These are phyloP conservation scores for Trapa bicornis DNA, from an alignment of 345 rosid genomes.

Conservation along the genomic window DNA sequence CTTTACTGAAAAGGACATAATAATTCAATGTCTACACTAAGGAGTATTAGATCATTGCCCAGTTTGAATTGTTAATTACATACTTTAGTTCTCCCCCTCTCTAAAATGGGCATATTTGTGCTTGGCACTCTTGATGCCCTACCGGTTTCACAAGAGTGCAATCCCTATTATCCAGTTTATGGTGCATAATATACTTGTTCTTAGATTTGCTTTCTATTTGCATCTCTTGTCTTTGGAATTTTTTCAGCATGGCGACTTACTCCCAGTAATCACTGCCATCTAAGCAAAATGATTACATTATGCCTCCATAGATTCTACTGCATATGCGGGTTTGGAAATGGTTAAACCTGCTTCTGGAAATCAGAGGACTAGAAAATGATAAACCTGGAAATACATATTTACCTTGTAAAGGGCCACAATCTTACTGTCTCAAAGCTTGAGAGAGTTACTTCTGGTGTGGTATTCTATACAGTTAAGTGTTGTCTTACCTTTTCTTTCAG, in stretches of 20 bases:
- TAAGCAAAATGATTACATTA: neutral
- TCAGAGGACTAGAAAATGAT: neutral
- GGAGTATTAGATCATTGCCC: neutral
- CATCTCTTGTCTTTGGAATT: neutral
- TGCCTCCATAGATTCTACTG: neutral
- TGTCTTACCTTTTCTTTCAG: conserved; percentile 16
- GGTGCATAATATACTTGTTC: neutral
- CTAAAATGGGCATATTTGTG: neutral
- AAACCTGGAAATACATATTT: neutral
- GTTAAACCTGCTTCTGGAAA: neutral
- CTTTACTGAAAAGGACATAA: neutral
- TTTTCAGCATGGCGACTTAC: neutral
- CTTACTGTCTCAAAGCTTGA: neutral
- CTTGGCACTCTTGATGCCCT: neutral
- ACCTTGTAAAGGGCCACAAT: neutral
- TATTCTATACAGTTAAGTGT: neutral
- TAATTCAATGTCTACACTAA: neutral
- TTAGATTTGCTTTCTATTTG: neutral
- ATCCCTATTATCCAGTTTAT: no score
- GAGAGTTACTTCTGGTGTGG: neutral
- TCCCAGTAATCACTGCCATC: neutral
- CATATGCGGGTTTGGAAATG: neutral
- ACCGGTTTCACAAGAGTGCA: neutral
- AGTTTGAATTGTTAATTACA: neutral
- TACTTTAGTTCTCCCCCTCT: neutral